Base-by-base conservation (phyloP, 2,329 filamentous ascomycete genomes). In the Fusarium austroafricanum region DNA sequence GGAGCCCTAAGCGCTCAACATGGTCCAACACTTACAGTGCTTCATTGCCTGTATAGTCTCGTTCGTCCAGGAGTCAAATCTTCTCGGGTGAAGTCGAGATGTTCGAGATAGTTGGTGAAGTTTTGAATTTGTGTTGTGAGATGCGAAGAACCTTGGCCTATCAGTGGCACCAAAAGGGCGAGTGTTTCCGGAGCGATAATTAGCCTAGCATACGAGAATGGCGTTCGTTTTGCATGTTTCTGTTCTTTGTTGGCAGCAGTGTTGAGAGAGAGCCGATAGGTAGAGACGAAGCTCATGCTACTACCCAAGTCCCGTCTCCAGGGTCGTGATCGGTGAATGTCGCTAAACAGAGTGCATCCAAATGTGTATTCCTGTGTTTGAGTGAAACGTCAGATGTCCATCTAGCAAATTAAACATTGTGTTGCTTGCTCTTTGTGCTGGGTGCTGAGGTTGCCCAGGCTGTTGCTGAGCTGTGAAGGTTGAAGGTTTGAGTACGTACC, bases 1-100 rank as follows among this genome's bases (percentile, higher is more conserved):
- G 78, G 35, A 75, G 75, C 47, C 76, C 76, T 10, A 75, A 72
- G 39, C 75, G 74, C 42, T 75, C 72, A 26, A 76, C 77, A 14
- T 81, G 78, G 78, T 79, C 77, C 18, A 79, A 80, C 73, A 78
- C 77, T 3, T 73, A 76, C 52, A 60, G 63, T 39, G 60, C 61
- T 31, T 52, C 69, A 15, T 74, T 71, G 3, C 70, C 68, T 17
- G 74, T 73, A 23, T 76, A 68, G 15, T 0, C 3, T 21, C 3
- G 1, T 7, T 26, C 28, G 15, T 11, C 10, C 18, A 1, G 15
- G 2, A 12, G 21, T n/a, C 3, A 17, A 7, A 4, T 38, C 20
- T 31, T 33, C 45, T 44, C 35, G 35, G 61, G 15, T 49, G 43
- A 57, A 23, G 28, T 14, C 7, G 46, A 12, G 23, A 29, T 39